Evolutionary conservation across 1,284 basidiomycete genomes (phyloP).

Genomic region (Boletus nobilissimus): DNA sequence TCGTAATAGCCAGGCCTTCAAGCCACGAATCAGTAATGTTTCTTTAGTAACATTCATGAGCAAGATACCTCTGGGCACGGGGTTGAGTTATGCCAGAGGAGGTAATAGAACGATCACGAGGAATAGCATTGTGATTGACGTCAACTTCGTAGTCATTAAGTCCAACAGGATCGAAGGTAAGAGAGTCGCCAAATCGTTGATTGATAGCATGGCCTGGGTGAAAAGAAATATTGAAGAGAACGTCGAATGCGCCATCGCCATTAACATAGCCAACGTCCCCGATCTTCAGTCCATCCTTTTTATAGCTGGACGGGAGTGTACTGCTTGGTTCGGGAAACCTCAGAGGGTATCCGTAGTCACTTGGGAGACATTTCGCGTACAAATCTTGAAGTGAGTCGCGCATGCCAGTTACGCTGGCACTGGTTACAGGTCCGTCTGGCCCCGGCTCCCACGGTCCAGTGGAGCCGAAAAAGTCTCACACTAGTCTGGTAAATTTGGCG

Average conservation of each 20-base stretch:
- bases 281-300: constrained; percentile 16
- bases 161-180: not conserved
- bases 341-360: constrained; percentile 14
- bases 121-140: not conserved
- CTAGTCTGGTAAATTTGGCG: not conserved
- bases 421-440: no score
- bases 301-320: not conserved
- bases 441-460: no score
- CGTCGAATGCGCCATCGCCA: not conserved
- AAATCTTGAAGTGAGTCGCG: constrained; percentile 1
- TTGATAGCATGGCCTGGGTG: not conserved
- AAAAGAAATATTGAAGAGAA: constrained; percentile 20
- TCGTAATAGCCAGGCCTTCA: not conserved
- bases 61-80: not conserved
- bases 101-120: not conserved
- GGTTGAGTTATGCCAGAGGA: not conserved
- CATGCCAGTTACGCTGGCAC: no score
- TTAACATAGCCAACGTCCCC: constrained; percentile 23
- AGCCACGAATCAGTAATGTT: not conserved
- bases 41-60: not conserved
- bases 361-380: constrained; percentile 16
- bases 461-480: no score
- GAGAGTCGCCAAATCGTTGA: not conserved
- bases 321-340: constrained; percentile 14
- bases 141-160: not conserved